These are phyloP conservation scores for Polysphondylium violaceum DNA, from an alignment of 78 protist species.

Conservation along the genomic window DNA sequence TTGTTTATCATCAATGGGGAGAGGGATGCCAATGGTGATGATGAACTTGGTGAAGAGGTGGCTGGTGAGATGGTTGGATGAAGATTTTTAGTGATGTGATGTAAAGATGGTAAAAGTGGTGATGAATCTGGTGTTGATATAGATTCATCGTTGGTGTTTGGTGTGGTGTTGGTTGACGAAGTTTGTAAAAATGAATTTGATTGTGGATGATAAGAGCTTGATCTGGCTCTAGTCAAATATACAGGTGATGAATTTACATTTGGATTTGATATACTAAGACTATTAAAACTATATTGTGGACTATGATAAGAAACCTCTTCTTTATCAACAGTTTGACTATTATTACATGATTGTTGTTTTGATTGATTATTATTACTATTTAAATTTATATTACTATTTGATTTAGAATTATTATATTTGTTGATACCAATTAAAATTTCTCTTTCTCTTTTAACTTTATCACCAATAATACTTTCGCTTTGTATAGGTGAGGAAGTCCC, in stretches of 20 bases:
- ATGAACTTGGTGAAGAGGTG: not conserved
- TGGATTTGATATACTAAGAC: slow-evolving; percentile 55
- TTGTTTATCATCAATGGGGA: slow-evolving; percentile 3
- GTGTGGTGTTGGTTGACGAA: not conserved
- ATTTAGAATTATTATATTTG: slow-evolving; percentile 19
- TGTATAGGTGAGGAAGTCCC: slow-evolving; percentile 9
- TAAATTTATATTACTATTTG: slow-evolving; percentile 11
- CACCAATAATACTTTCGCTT: slow-evolving; percentile 1
- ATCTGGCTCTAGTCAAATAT: slow-evolving; percentile 61
- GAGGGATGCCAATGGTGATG: not conserved
- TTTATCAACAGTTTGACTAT: slow-evolving; percentile 22
- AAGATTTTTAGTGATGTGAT: slow-evolving; percentile 1
- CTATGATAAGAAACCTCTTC: not conserved
- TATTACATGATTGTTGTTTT: slow-evolving; percentile 14
- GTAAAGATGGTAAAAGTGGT: slow-evolving; percentile 53
- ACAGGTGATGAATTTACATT: slow-evolving; percentile 70
- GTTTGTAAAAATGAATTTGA: not conserved
- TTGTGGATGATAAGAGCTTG: slow-evolving; percentile 64
- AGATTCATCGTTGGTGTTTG: not conserved
- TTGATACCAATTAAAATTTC: slow-evolving; percentile 70
- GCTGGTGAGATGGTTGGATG: not conserved
- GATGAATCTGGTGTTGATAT: slow-evolving; percentile 20
- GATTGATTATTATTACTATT: not conserved
- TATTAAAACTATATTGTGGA: not conserved
- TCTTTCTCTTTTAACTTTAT: slow-evolving; percentile 26